Conservation (phyloP, 2,329 filamentous ascomycete species). For the Sporothrix protearum region DNA sequence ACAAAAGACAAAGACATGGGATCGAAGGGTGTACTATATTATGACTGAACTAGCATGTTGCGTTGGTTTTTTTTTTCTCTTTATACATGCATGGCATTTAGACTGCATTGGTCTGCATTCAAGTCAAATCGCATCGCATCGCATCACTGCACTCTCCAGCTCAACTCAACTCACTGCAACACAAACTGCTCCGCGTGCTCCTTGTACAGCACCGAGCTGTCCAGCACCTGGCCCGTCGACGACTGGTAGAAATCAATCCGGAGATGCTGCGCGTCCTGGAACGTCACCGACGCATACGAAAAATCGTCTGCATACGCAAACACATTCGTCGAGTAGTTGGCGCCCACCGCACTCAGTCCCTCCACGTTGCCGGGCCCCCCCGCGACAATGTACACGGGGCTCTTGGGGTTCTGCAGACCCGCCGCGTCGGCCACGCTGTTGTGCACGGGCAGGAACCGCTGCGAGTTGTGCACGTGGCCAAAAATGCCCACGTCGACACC, state of each 20-base stretch:
- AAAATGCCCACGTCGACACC: constrained; percentile 56
- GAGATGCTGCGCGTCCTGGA: constrained; percentile 45
- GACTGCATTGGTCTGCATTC: neutral
- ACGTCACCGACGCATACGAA: constrained; percentile 48
- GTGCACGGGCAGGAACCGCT: constrained; percentile 47
- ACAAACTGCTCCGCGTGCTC: constrained; percentile 46
- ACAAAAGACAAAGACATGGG: neutral
- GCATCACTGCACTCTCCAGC: too few relatives aligned
- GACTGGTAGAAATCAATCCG: constrained; percentile 51
- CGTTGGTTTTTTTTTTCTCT: neutral
- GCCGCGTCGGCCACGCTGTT: constrained; percentile 38
- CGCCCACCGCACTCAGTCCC: constrained; percentile 44
- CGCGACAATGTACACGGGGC: constrained; percentile 54
- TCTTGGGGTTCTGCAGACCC: constrained; percentile 39
- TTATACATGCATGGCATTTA: neutral
- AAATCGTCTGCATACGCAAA: constrained; percentile 53
- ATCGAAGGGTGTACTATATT: neutral
- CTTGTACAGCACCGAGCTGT: constrained; percentile 49
- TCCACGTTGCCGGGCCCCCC: constrained; percentile 57
- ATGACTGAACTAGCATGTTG: constrained; percentile 6
- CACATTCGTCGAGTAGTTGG: constrained; percentile 42
- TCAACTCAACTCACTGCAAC: constrained; percentile 32
- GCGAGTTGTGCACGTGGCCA: constrained; percentile 57
- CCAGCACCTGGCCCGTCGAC: constrained; percentile 46
- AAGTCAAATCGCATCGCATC: neutral